Conservation (phyloP, 2,329 filamentous ascomycete species). For the Pseudogymnoascus sp. region DNA sequence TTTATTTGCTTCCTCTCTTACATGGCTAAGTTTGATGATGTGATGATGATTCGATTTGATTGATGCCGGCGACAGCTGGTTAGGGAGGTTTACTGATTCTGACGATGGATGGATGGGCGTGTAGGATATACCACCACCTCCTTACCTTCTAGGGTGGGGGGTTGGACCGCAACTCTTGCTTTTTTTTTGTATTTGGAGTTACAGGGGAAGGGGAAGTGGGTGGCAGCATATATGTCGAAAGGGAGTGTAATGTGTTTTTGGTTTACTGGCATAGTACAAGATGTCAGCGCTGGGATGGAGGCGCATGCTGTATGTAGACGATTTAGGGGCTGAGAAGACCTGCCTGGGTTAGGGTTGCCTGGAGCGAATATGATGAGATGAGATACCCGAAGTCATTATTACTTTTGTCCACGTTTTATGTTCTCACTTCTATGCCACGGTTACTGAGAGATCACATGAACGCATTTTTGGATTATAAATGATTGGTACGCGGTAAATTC, state of each 20-base stretch:
- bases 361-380: neutral
- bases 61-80: neutral
- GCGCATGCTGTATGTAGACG: neutral
- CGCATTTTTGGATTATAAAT: neutral
- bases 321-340: neutral
- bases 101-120: neutral
- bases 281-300: neutral
- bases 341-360: neutral
- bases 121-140: slow-evolving; percentile 9
- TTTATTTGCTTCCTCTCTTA: neutral
- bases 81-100: slow-evolving; percentile 6
- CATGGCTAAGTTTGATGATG: neutral
- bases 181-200: slow-evolving; percentile 4
- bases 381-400: neutral
- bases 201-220: neutral
- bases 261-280: neutral
- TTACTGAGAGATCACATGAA: neutral
- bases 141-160: neutral
- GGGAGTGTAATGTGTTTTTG: neutral
- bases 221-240: neutral
- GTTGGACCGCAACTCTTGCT: neutral
- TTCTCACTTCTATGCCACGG: neutral
- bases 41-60: slow-evolving; percentile 4
- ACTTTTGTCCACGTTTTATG: neutral
- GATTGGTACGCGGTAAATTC: neutral